These are phyloP conservation scores for Neurospora sp. DNA, from an alignment of 495 filamentous ascomycete species.

Conservation along the genomic window DNA sequence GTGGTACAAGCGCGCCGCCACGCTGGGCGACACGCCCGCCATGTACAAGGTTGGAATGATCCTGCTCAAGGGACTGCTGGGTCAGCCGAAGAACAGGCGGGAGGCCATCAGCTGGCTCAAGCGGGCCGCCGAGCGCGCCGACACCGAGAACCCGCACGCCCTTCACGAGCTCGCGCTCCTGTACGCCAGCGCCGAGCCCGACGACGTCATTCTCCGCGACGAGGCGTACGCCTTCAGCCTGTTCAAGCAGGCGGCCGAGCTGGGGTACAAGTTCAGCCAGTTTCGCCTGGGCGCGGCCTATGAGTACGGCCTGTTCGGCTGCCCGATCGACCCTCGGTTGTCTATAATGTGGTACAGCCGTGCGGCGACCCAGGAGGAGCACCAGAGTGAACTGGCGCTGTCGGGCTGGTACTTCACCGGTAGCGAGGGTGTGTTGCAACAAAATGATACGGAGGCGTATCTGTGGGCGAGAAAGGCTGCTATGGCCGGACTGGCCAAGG, in stretches of 20 bases:
- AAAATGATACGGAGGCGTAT: constrained; percentile 93
- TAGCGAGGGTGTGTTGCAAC: constrained; percentile 73
- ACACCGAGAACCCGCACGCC: constrained; percentile 86
- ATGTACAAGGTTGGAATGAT: constrained; percentile 99
- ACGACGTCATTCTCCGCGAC: constrained; percentile 67
- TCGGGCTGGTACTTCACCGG: constrained; percentile 97
- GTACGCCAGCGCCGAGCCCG: constrained; percentile 60
- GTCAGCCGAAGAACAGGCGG: constrained; percentile 70
- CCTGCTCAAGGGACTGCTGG: constrained; percentile 83
- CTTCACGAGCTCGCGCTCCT: constrained; percentile 84
- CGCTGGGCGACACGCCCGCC: constrained; percentile 79
- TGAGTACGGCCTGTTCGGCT: constrained; percentile 81
- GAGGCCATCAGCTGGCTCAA: constrained; percentile 89
- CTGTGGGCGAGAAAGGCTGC: constrained; percentile 95
- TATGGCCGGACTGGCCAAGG: constrained; percentile 72
- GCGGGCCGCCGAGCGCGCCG: constrained; percentile 79
- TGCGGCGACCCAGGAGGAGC: constrained; percentile 87
- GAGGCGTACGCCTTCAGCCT: constrained; percentile 66
- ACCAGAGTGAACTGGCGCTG: constrained; percentile 84
- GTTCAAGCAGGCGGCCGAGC: constrained; percentile 77
- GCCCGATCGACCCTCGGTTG: constrained; percentile 66
- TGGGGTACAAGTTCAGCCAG: constrained; percentile 93
- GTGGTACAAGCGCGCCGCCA: constrained; percentile 92
- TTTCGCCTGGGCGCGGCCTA: constrained; percentile 79
- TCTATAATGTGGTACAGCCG: constrained; percentile 89